Conservation (phyloP, 495 filamentous ascomycete genomes). For the Extremus antarcticus region DNA sequence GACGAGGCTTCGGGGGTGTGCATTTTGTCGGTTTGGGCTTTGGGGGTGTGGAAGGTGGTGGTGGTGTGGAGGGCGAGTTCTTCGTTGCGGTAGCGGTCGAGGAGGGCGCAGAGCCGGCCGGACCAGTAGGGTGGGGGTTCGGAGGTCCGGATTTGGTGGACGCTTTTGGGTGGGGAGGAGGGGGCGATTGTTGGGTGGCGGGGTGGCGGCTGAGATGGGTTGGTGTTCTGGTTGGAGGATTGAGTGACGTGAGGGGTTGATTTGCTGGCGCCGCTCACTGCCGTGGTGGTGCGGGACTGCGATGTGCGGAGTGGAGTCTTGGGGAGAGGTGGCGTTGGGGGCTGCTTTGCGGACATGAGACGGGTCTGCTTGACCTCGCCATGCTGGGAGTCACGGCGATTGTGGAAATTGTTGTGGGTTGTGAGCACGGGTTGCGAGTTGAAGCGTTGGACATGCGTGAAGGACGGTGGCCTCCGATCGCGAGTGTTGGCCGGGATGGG, state of each 20-base stretch:
- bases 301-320: neutral
- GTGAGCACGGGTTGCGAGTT: slow-evolving; percentile 17
- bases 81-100: slow-evolving; percentile 20
- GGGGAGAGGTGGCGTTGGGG: slow-evolving; percentile 2
- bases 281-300: neutral
- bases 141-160: neutral
- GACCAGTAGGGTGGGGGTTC: slow-evolving; percentile 17
- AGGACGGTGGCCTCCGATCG: neutral
- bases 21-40: slow-evolving; percentile 9
- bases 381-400: slow-evolving; percentile 8
- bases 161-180: neutral
- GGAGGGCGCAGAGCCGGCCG: slow-evolving; percentile 16
- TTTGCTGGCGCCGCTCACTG: neutral
- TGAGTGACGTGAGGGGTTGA: neutral
- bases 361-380: slow-evolving; percentile 13
- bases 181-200: neutral
- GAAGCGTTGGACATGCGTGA: slow-evolving; percentile 10
- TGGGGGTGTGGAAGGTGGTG: neutral
- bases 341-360: slow-evolving; percentile 11
- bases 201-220: neutral
- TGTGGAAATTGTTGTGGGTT: slow-evolving; percentile 4
- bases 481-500: neutral
- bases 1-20: slow-evolving; percentile 12
- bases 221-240: neutral
- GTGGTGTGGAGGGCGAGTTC: slow-evolving; percentile 3